phyloP scores from a whole-genome alignment of 345 rosid species.

The Carallia brachiata region DNA sequence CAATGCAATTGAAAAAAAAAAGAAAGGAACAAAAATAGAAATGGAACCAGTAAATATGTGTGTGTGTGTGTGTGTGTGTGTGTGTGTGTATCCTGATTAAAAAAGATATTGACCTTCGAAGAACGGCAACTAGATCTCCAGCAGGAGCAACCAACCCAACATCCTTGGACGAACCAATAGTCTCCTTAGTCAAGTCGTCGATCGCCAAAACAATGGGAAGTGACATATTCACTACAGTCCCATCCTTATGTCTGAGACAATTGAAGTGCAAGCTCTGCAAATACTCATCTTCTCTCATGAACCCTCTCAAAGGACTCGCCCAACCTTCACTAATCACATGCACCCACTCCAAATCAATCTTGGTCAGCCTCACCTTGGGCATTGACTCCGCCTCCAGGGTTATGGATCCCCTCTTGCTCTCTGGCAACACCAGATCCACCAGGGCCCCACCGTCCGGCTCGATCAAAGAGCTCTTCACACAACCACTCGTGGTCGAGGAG shows the following conservation, averaged over 20 bases:
- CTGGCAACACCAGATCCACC: slow-evolving; percentile 69
- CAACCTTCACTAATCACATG: slow-evolving; percentile 93
- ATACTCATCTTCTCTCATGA: slow-evolving; percentile 92
- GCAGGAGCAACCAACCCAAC: slow-evolving; percentile 62
- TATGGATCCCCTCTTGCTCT: slow-evolving; percentile 47
- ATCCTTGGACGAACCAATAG: slow-evolving; percentile 49
- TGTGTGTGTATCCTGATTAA: too few relatives aligned
- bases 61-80: too few relatives aligned
- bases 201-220: slow-evolving; percentile 94
- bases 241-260: slow-evolving; percentile 57
- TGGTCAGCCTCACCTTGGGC: slow-evolving; percentile 62
- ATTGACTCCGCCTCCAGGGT: slow-evolving; percentile 55
- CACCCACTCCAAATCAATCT: slow-evolving; percentile 90
- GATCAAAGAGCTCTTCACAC: slow-evolving; percentile 58
- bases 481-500: slow-evolving; percentile 7
- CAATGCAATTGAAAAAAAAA: too few relatives aligned
- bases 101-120: slow-evolving; percentile 50
- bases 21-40: too few relatives aligned
- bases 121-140: slow-evolving; percentile 63
- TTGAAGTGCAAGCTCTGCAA: slow-evolving; percentile 89
- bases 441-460: slow-evolving; percentile 89
- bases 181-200: slow-evolving; percentile 69
- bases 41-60: too few relatives aligned
- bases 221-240: slow-evolving; percentile 77
- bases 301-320: slow-evolving; percentile 93